phyloP scores from a whole-genome alignment of 1,284 basidiomycete genomes.

The Prillingera fragicola region DNA sequence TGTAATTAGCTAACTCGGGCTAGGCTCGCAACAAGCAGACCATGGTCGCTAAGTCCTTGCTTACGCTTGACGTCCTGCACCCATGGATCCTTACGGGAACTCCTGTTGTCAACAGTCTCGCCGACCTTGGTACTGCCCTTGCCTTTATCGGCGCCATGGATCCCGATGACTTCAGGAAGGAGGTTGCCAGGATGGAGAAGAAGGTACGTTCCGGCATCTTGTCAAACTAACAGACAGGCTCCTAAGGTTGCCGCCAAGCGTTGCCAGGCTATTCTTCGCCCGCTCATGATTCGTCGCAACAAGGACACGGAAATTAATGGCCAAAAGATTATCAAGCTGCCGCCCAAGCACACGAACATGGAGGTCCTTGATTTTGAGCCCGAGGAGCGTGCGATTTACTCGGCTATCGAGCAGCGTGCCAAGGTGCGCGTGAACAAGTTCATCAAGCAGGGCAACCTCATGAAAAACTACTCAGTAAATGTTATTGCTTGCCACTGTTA shows the following conservation, averaged over 20 bases:
- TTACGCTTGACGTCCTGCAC: conserved; percentile 30
- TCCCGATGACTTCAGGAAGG: conserved; percentile 30
- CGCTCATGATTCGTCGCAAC: conserved; percentile 37
- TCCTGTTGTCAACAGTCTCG: conserved; percentile 30
- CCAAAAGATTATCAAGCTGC: conserved; percentile 35
- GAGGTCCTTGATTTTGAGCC: conserved; percentile 35
- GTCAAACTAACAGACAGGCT: conserved; percentile 4
- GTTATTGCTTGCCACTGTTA: not conserved
- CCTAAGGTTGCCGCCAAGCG: conserved; percentile 40
- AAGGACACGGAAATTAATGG: conserved; percentile 45
- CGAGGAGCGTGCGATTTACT: conserved; percentile 46
- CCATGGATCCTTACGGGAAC: conserved; percentile 45
- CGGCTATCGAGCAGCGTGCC: conserved; percentile 37
- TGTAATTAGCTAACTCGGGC: not conserved
- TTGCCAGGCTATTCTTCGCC: conserved; percentile 38
- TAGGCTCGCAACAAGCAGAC: conserved; percentile 38
- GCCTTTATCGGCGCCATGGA: conserved; percentile 32
- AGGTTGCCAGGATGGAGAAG: conserved; percentile 29
- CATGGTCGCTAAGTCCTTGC: conserved; percentile 30
- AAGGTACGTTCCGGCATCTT: conserved; percentile 2
- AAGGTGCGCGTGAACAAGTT: conserved; percentile 44
- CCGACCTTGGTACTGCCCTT: conserved; percentile 24
- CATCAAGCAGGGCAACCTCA: conserved; percentile 40
- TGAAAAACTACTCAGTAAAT: conserved; percentile 39
- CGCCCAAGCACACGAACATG: conserved; percentile 34